Base-by-base conservation (phyloP, 2,329 filamentous ascomycete species). In the Aspergillus japonicus region DNA sequence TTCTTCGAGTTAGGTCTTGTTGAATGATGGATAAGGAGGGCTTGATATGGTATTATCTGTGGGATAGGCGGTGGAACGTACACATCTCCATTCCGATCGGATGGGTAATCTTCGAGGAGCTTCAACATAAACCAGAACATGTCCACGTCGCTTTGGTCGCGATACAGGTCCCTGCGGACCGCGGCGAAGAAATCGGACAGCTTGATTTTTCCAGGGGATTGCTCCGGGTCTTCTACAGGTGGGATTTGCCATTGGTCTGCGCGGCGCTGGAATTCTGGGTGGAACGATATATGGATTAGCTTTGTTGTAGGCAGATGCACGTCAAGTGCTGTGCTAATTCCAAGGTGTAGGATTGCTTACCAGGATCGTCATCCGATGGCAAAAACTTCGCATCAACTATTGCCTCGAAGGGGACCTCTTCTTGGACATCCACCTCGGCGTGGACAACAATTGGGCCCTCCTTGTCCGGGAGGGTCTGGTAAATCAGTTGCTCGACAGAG, bases 281-380 rank as follows among this genome's bases (percentile, higher is more conserved):
- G 5, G 11, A 21, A n/a, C 33, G 14, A 24, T 11, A 12, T 5
- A 10, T 14, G 23, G 26, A 26, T 53, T 8, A 44, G 21, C 26
- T 6, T 44, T 16, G 14, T n/a, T 44, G 1, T 12, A 19, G 39
- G 16, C 39, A 16, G 5, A 44, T 16, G 16, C 14, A 44, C 14
- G 6, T 4, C 12, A 14, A 44, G 14, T 35, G 33, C 11, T 12
- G 12, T 12, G 2, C 16, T 35, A 12, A 14, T 35, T 11, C 16
- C 1, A 16, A 8, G 39, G 24, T 24, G 6, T 2, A 47, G 2
- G 26, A 3, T 10, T 29, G 26, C 56, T 48, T 26, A 58, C 56
- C 56, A 16, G 42, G 24, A 51, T 58, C 56, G 26, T 53, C 56
- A 29, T 53, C 50, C 12, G 39, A 33, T 7, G 56, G 56, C n/a